These are phyloP conservation scores for Colletotrichum filicis DNA, from an alignment of 2,329 filamentous ascomycete genomes.

Conservation along the genomic window DNA sequence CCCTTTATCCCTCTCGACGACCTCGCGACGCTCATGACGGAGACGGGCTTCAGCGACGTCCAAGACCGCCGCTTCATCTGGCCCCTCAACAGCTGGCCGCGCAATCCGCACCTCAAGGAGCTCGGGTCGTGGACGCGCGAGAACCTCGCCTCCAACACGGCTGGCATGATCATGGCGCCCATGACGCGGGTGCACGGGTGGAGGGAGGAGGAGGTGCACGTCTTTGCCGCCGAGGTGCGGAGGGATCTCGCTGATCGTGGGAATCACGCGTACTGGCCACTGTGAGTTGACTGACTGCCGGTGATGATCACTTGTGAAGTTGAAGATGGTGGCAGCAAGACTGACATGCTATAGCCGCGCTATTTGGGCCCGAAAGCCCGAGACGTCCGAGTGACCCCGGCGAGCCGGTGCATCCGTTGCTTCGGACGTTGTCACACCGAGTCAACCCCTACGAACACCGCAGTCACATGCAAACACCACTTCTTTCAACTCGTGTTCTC, in stretches of 20 bases:
- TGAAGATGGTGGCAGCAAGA: background rate
- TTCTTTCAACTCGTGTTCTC: background rate
- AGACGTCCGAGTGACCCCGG: background rate
- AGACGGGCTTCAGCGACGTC: slow-evolving; percentile 43
- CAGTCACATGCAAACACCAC: background rate
- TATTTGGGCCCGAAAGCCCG: background rate
- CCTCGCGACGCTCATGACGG: slow-evolving; percentile 33
- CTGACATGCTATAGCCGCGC: background rate
- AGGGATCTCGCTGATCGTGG: slow-evolving; percentile 35
- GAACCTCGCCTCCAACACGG: slow-evolving; percentile 44
- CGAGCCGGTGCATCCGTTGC: background rate
- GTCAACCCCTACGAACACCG: background rate
- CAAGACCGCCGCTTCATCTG: slow-evolving; percentile 41
- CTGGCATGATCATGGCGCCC: slow-evolving; percentile 48
- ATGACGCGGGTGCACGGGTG: slow-evolving; percentile 50
- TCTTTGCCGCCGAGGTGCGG: slow-evolving; percentile 39
- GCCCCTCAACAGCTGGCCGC: slow-evolving; percentile 47
- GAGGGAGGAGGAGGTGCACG: slow-evolving; percentile 43
- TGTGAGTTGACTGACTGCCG: background rate
- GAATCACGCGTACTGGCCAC: slow-evolving; percentile 25
- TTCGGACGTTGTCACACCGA: background rate
- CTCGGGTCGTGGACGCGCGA: slow-evolving; percentile 43
- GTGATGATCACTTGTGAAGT: background rate
- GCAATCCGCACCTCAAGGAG: slow-evolving; percentile 42
- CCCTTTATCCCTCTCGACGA: slow-evolving; percentile 24